Base-by-base conservation (phyloP, 2,329 filamentous ascomycete genomes). In the Macrophomina phaseolina region DNA sequence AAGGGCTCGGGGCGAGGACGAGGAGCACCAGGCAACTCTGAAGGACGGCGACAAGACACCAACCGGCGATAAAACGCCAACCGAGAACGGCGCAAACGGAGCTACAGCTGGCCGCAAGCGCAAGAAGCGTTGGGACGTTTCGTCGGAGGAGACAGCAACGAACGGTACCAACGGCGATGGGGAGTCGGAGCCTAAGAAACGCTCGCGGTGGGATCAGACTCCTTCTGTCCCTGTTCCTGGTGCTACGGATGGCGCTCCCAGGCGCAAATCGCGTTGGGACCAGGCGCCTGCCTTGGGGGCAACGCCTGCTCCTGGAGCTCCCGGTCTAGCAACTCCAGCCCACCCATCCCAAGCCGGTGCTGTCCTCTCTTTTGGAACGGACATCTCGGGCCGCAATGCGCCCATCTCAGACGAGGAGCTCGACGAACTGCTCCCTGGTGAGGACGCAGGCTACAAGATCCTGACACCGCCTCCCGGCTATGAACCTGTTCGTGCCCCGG, bases 101-200 rank as follows among this genome's bases (percentile, higher is more conserved):
- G 86, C 85, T 56, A 80, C 85, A 8, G 58, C 68, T 36, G 70
- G 73, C 40, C 87, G 90, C 68, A 95, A 95, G 85, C 89, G 94
- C 75, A 97, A 97, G 86, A 93, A 96, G 84, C 89, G 95, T 79
- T 99, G 95, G 95, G 94, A 97, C 78, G 89, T 94, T 23, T 83
- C 89, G n/a, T 83, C 86, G 6, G 84, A 87, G 46, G 80, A 82
- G 5, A 80, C 83, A 5, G 83, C 87, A 45, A 83, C 84, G 28
- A 74, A 81, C 16, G 80, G 84, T 55, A 48, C 42, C n/a, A 58
- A 67, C 49, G 65, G 48, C 8, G 48, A 56, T 40, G 34, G 16
- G 23, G 75, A 82, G n/a, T 72, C 73, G 11, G 74, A 73, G 14
- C 62, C 67, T 5, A 49, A 64, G 46, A 95, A 94, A 78, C 88